Evolutionary conservation across 768 basidiomycete species (phyloP).

Genomic region (Candolleomyces aberdarensis): DNA sequence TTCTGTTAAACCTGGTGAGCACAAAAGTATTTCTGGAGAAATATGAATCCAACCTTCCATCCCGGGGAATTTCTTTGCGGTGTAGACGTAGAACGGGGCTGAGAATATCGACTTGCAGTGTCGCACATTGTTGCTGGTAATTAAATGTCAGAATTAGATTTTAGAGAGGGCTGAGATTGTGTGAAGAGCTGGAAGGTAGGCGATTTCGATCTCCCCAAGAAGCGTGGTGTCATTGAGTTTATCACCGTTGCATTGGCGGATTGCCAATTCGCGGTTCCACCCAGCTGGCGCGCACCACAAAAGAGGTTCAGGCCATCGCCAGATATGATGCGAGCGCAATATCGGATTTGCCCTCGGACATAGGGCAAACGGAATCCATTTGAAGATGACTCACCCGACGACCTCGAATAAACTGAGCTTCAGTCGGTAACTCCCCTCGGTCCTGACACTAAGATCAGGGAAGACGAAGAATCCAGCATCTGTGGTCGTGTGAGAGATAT

Average conservation of each 20-base stretch:
- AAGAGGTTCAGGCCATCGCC: neutral
- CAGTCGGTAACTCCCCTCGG: slow-evolving; percentile 86
- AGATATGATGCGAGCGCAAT: neutral
- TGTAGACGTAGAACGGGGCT: slow-evolving; percentile 89
- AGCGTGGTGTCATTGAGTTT: neutral
- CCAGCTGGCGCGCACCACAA: neutral
- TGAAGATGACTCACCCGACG: slow-evolving; percentile 62
- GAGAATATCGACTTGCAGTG: slow-evolving; percentile 92
- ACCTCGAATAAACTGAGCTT: slow-evolving; percentile 82
- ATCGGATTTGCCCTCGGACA: neutral
- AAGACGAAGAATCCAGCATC: slow-evolving; percentile 97
- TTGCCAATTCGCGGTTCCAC: slow-evolving; percentile 2
- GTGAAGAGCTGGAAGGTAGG: neutral
- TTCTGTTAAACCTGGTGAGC: slow-evolving; percentile 42
- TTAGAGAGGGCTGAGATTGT: neutral
- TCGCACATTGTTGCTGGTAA: slow-evolving; percentile 70
- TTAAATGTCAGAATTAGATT: neutral
- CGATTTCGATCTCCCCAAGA: slow-evolving; percentile 1
- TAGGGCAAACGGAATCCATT: neutral
- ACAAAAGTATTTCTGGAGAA: neutral
- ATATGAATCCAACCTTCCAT: slow-evolving; percentile 70
- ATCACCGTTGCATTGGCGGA: slow-evolving; percentile 5
- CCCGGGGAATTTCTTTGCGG: slow-evolving; percentile 94
- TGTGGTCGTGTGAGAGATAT: slow-evolving; percentile 26
- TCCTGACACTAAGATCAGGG: slow-evolving; percentile 88